Base-by-base conservation (phyloP, 2,329 filamentous ascomycete genomes). In the Sarocladiaceae sp. region DNA sequence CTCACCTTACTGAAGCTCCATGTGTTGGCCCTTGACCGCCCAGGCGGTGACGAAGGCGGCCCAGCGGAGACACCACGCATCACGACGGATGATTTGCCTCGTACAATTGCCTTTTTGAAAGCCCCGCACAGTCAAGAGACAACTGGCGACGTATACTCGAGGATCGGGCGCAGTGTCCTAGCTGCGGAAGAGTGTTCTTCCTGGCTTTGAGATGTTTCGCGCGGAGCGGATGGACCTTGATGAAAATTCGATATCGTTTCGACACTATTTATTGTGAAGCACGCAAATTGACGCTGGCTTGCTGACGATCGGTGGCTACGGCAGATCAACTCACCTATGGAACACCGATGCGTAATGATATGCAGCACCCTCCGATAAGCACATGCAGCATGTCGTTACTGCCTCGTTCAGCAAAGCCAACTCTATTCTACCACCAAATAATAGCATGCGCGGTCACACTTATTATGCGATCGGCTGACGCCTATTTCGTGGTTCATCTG, bases 1-100 rank as follows among this genome's bases (percentile, higher is more conserved):
- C 64, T 61, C 56, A 71, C 68, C 66, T 66, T 69, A 60, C 71
- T 70, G 52, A 73, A 71, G 57, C 62, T 72, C 65, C 66, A 73
- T 12, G 71, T 74, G 48, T 73, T 69, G 51, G 60, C 63, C 49
- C 66, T 60, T 50, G 61, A 55, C 55, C 67, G 60, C 39, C 63
- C 63, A 46, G 57, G 58, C n/a, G 60, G 58, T 29, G 63, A 59
- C 50, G 62, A 64, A 29, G 66, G 64, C 50, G 65, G 61, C 50
- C 67, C 69, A 52, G 70, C 68, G 50, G 62, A 59, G 49, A 72
- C 62, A 42, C 68, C 67, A 54, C 59, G 64, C 63, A 67, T 69
- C 25, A 36, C 63, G 52, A 23, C 20, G 52, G 20, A 10, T 47
- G 36, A 15, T n/a, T 33, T 48, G 40, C 20, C 23, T 18, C 12